phyloP scores from a whole-genome alignment of 352 stramenopile species.

The Phytophthora litchii region DNA sequence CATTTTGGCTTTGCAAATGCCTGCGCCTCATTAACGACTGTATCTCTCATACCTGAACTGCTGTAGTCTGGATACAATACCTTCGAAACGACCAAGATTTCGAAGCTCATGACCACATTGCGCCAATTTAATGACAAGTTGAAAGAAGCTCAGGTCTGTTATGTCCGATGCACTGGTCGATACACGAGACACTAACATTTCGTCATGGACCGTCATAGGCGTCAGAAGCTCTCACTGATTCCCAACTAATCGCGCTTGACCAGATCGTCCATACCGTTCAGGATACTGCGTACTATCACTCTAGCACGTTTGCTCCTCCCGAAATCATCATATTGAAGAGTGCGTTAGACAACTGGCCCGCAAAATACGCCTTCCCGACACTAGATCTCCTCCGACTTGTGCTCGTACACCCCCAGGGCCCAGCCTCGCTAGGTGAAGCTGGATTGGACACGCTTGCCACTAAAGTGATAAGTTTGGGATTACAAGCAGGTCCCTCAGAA shows the following conservation, averaged over 20 bases:
- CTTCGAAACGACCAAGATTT: conserved; percentile 93
- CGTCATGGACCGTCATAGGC: conserved; percentile 13
- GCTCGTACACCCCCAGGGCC: conserved; percentile 88
- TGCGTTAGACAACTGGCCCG: conserved; percentile 75
- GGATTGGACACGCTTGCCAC: conserved; percentile 42
- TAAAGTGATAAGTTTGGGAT: conserved; percentile 45
- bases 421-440: conserved; percentile 40
- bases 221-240: conserved; percentile 35
- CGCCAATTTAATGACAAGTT: conserved; percentile 89
- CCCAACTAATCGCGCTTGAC: conserved; percentile 65
- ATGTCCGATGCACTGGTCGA: conserved; percentile 7
- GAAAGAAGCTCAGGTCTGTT: conserved; percentile 51
- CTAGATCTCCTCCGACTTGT: conserved; percentile 93
- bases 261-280: conserved; percentile 71
- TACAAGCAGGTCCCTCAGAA: conserved; percentile 28
- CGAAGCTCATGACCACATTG: conserved; percentile 92
- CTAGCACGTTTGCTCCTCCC: conserved; percentile 70
- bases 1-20: background rate
- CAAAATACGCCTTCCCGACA: conserved; percentile 85
- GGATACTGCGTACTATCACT: conserved; percentile 92
- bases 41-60: conserved; percentile 9
- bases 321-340: conserved; percentile 71
- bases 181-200: background rate
- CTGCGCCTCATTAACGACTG: conserved; percentile 14
- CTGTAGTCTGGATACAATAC: conserved; percentile 83